Percentiles rank a stretch among this genome's conserved stretches.
These are phyloP conservation scores for Rhizophora apiculata DNA, from an alignment of 345 rosid genomes.

Conservation along the genomic window DNA sequence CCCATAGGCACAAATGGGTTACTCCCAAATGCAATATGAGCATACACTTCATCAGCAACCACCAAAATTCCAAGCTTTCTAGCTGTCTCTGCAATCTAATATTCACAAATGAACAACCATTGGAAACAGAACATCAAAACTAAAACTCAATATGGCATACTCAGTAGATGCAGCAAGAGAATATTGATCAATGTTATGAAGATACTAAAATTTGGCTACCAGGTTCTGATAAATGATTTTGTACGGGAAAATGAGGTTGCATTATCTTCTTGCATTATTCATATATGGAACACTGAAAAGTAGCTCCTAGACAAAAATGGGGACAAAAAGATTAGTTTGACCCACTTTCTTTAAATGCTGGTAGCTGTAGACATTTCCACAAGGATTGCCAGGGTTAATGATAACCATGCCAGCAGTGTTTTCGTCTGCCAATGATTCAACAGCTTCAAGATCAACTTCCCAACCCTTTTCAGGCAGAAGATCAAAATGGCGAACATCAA, in stretches of 20 bases:
- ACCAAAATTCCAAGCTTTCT: slow-evolving; percentile 62
- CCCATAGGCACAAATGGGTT: slow-evolving; percentile 68
- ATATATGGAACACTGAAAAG: background rate
- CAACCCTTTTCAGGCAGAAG: slow-evolving; percentile 63
- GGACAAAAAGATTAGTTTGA: background rate
- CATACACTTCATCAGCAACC: slow-evolving; percentile 67
- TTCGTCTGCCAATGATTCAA: slow-evolving; percentile 59
- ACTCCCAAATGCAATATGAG: slow-evolving; percentile 49
- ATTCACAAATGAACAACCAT: background rate
- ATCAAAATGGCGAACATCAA: slow-evolving; percentile 58
- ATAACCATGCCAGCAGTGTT: slow-evolving; percentile 63
- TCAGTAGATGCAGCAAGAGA: too few species aligned
- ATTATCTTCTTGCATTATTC: background rate
- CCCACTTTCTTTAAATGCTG: slow-evolving; percentile 54
- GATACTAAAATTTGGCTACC: too few species aligned
- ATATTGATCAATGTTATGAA: too few species aligned
- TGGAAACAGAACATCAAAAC: background rate
- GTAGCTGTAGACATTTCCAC: slow-evolving; percentile 56
- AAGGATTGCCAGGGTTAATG: slow-evolving; percentile 64
- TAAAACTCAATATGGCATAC: background rate
- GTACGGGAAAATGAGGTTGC: background rate
- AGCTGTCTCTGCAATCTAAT: slow-evolving; percentile 57
- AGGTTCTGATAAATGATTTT: too few species aligned
- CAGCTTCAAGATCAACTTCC: slow-evolving; percentile 59
- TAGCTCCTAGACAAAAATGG: background rate